Conservation (phyloP, 2,329 filamentous ascomycete species). For the Fusarium marasasianum region DNA sequence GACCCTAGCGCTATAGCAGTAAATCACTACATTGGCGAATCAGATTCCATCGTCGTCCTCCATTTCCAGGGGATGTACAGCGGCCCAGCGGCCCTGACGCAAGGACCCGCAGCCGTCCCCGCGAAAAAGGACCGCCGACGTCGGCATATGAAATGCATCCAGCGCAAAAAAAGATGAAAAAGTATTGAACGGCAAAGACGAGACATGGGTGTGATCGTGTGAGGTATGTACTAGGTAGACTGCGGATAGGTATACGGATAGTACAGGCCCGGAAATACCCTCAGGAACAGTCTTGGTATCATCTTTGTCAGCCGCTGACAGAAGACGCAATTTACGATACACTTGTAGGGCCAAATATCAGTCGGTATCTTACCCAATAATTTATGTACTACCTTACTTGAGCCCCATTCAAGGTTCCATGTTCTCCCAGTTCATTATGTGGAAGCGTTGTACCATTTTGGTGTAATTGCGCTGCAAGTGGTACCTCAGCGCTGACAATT, state of each 20-base stretch:
- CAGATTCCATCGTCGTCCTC: conserved; percentile 3
- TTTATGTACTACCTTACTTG: not conserved
- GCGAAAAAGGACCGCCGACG: conserved; percentile 38
- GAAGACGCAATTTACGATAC: not conserved
- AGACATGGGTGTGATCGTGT: not conserved
- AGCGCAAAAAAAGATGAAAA: conserved; percentile 14
- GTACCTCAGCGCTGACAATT: conserved; percentile 42
- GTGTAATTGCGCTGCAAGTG: conserved; percentile 7
- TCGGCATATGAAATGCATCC: conserved; percentile 34
- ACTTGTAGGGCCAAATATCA: conserved; percentile 1
- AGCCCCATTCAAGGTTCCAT: conserved; percentile 13
- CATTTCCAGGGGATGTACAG: conserved; percentile 1
- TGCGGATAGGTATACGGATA: not conserved
- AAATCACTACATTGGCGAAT: conserved; percentile 12
- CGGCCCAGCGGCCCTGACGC: conserved; percentile 27
- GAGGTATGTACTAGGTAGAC: not conserved
- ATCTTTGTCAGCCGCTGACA: conserved; percentile 12
- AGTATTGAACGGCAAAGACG: not conserved
- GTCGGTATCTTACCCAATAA: not conserved
- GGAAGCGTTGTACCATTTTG: conserved; percentile 13
- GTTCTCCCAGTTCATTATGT: not conserved
- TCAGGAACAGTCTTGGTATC: not conserved
- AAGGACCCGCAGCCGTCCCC: conserved; percentile 25
- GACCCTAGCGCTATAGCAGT: conserved; percentile 27
- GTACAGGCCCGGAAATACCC: conserved; percentile 10